Base-by-base conservation (phyloP, 2,329 filamentous ascomycete genomes). In the Aspergillus sojae region DNA sequence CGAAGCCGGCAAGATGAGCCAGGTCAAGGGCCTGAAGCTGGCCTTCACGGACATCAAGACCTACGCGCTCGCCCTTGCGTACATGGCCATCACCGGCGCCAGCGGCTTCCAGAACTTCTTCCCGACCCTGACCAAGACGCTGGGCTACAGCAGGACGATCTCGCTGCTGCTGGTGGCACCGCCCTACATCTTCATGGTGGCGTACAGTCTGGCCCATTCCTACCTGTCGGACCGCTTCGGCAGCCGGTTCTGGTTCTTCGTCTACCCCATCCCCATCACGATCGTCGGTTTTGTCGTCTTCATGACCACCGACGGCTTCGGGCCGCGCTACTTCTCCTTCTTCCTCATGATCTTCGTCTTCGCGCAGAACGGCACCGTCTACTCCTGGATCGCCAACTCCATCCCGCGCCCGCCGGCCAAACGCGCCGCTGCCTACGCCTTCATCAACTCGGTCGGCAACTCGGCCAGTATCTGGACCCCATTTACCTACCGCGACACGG, bases 341-440 rank as follows among this genome's bases (percentile, higher is more conserved):
- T 86, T 86, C 78, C 76, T 86, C 32, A 83, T 86, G 78, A 81
- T 81, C 65, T 85, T 86, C 67, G 80, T 87, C 62, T 86, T 86
- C 67, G 80, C 82, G 19, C 83, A 83, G 73, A 84, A 85, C 75
- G 82, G 81, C 39, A 85, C 82, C 4, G 64, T 78, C 14, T 81
- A 77, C 64, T 77, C 79, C 4, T 85, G 84, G 84, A 83, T 86
- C 57, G 80, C 81, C 1, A 81, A 79, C 41, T 79, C 81, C 2
- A 80, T 86, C 34, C 80, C 83, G 0, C 80, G 84, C 0, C 84
- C 84, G 0, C 82, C 84, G 0, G 84, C 83, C 1, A 86, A 86
- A 71, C 81, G 84, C 48, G 84, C 84, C 1, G 84, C 83, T 0
- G 83, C 84, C 0, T 81, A 83, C 55, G 84, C 84, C 1, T 82